These are phyloP conservation scores for Chytriomyces sp. DNA, from an alignment of 192 early-diverging fungal genomes.

Conservation along the genomic window DNA sequence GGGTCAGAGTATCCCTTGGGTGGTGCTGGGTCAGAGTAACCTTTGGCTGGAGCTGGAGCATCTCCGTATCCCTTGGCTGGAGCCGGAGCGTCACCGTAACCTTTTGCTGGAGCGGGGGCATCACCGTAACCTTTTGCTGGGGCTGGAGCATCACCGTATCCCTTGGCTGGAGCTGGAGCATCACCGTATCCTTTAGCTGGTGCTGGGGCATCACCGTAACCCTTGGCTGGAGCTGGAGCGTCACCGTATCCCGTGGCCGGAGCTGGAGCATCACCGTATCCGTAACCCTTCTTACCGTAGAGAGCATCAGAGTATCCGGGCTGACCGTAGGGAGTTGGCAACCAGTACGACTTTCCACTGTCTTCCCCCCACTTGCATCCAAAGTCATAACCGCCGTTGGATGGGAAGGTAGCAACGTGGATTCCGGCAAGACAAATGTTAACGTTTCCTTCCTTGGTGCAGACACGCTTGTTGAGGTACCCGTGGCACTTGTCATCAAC, in stretches of 20 bases:
- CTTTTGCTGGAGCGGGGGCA: too few species aligned
- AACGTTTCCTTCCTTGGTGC: not conserved
- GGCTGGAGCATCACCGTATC: not conserved
- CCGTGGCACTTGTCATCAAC: not conserved
- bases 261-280: not conserved
- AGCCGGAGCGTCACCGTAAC: too few species aligned
- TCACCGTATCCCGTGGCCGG: not conserved
- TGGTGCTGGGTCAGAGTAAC: not conserved
- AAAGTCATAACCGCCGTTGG: slow-evolving; percentile 14
- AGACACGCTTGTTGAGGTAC: slow-evolving; percentile 13
- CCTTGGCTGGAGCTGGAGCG: not conserved
- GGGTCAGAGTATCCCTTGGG: not conserved
- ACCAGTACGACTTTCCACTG: too few species aligned
- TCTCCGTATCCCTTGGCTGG: not conserved
- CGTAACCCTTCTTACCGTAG: not conserved
- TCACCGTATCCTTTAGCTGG: not conserved
- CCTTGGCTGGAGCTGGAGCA: not conserved
- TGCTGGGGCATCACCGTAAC: not conserved
- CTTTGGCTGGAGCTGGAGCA: not conserved
- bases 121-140: not conserved
- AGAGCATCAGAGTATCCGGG: not conserved
- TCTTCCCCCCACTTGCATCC: slow-evolving; percentile 5
- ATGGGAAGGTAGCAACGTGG: slow-evolving; percentile 19
- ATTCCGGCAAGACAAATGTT: slow-evolving; percentile 12
- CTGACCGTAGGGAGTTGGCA: too few species aligned